Percentiles rank a stretch among this genome's conserved stretches.
Conservation (phyloP, 768 basidiomycete species). For the Astraeus odoratus region DNA sequence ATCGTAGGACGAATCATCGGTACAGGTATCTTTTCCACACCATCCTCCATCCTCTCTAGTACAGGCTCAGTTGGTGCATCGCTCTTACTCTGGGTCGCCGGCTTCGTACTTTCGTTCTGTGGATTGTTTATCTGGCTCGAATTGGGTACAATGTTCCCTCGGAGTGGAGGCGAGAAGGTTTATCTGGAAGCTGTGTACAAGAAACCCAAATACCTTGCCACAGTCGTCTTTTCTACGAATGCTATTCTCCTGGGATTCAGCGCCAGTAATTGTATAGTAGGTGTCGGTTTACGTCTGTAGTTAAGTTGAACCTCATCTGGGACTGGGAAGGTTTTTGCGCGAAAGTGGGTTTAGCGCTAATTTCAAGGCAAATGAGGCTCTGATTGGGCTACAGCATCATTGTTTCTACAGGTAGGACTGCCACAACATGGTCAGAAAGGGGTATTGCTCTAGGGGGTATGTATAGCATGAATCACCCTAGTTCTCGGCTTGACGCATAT, state of each 20-base stretch:
- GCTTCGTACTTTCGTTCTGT: conserved; percentile 50
- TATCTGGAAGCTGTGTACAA: conserved; percentile 52
- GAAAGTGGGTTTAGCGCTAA: conserved; percentile 20
- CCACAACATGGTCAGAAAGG: conserved; percentile 45
- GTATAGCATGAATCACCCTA: conserved; percentile 1
- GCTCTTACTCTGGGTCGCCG: conserved; percentile 58
- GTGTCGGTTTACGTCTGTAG: conserved; percentile 9
- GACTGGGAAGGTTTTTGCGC: conserved; percentile 25
- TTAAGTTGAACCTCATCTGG: background rate
- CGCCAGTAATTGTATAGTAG: conserved; percentile 42
- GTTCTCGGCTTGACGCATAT: background rate
- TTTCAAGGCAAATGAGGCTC: background rate
- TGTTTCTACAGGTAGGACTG: conserved; percentile 33
- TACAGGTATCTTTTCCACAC: conserved; percentile 61
- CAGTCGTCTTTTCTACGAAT: conserved; percentile 41
- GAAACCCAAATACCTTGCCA: conserved; percentile 40
- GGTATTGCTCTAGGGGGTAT: conserved; percentile 53
- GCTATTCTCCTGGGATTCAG: conserved; percentile 41
- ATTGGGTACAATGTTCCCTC: conserved; percentile 56
- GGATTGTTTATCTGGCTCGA: conserved; percentile 60
- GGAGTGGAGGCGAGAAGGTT: conserved; percentile 58
- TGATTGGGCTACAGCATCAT: conserved; percentile 34
- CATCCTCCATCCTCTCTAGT: conserved; percentile 48
- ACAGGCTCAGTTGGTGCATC: conserved; percentile 60
- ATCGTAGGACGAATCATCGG: conserved; percentile 55